phyloP scores from a whole-genome alignment of 2,329 filamentous ascomycete species.

The Coleophoma cylindrospora region DNA sequence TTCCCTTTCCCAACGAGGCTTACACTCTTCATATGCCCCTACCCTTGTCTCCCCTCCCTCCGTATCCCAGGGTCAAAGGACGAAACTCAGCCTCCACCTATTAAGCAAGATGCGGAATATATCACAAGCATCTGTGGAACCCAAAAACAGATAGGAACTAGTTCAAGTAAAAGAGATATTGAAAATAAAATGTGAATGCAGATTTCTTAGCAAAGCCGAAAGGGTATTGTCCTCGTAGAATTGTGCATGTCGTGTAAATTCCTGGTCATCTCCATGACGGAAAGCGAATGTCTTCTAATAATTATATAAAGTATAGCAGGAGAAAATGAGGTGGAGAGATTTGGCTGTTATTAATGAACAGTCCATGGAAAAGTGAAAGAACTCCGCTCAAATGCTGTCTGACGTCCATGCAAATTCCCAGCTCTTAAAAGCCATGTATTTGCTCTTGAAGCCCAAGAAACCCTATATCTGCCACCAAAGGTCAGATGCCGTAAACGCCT shows the following conservation, averaged over 20 bases:
- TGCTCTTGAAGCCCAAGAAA: neutral
- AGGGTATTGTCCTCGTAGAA: no score
- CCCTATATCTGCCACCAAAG: no score
- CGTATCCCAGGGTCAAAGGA: no score
- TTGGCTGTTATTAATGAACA: no score
- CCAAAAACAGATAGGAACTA: neutral
- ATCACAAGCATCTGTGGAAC: neutral
- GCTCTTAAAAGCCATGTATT: neutral
- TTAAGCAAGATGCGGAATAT: neutral
- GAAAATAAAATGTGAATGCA: neutral
- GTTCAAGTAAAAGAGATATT: neutral
- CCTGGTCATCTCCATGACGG: neutral
- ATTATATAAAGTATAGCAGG: neutral
- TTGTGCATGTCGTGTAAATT: no score
- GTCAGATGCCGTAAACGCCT: no score
- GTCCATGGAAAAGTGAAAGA: neutral
- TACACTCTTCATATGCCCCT: no score
- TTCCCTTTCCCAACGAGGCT: no score
- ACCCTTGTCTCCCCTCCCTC: no score
- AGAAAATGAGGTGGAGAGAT: neutral
- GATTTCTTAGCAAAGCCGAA: neutral
- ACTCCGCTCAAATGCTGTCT: neutral
- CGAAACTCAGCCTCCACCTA: no score
- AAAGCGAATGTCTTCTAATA: conserved; percentile 1
- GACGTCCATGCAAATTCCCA: neutral